Evolutionary conservation across 2,329 filamentous ascomycete species (phyloP).

Genomic region (Phoma sp.): DNA sequence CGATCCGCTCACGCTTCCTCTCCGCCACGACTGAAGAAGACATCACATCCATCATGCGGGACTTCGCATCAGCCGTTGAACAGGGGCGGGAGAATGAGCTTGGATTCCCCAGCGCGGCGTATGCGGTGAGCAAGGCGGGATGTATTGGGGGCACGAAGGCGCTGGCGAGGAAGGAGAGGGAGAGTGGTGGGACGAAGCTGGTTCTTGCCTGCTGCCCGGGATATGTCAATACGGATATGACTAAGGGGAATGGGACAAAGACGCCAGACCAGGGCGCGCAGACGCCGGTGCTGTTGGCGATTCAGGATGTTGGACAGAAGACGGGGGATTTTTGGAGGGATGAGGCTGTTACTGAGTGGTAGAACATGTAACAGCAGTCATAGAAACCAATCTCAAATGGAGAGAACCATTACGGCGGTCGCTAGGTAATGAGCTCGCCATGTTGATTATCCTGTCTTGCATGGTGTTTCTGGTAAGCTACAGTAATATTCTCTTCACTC

Average conservation of each 20-base stretch:
- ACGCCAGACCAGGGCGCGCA: conserved; percentile 55
- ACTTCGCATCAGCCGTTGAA: conserved; percentile 57
- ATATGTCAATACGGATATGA: conserved; percentile 59
- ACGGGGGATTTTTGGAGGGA: conserved; percentile 52
- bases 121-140: conserved; percentile 58
- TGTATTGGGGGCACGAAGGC: conserved; percentile 53
- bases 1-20: conserved; percentile 55
- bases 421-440: too few species aligned
- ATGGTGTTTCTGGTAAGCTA: too few species aligned
- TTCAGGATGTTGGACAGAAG: conserved; percentile 48
- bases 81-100: conserved; percentile 55
- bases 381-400: too few species aligned
- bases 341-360: conserved; percentile 50
- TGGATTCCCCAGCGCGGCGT: conserved; percentile 60
- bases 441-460: too few species aligned
- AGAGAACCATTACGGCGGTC: too few species aligned
- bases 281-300: conserved; percentile 54
- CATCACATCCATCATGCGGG: conserved; percentile 58
- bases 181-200: conserved; percentile 35
- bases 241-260: conserved; percentile 47
- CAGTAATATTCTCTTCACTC: too few species aligned
- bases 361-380: too few species aligned
- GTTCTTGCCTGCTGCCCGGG: conserved; percentile 55
- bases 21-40: conserved; percentile 51
- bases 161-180: conserved; percentile 46